Conservation (phyloP, 2,329 filamentous ascomycete genomes). For the Monosporascus cannonballus region DNA sequence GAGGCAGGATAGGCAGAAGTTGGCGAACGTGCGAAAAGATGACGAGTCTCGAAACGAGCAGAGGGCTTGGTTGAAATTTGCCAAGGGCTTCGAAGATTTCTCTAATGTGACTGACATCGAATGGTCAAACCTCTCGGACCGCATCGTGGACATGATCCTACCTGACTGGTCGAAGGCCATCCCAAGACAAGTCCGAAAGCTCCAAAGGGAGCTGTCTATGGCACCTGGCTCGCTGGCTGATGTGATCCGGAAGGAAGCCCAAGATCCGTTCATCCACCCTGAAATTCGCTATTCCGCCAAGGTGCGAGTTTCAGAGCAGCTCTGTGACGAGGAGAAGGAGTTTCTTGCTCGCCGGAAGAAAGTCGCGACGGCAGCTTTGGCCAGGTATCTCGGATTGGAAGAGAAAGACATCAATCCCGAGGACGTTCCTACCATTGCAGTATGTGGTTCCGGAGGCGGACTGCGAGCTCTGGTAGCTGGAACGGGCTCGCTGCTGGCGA, state of each 20-base stretch:
- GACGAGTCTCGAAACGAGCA: conserved; percentile 10
- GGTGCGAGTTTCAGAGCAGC: conserved; percentile 73
- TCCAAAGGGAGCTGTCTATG: conserved; percentile 84
- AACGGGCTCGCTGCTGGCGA: conserved; percentile 77
- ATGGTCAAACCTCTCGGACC: conserved; percentile 49
- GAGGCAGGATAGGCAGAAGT: conserved; percentile 8
- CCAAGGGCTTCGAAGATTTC: conserved; percentile 44
- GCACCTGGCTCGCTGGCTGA: conserved; percentile 81
- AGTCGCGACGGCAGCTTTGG: conserved; percentile 66
- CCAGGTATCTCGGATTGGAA: conserved; percentile 72
- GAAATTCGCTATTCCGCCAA: conserved; percentile 78
- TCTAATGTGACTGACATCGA: conserved; percentile 48
- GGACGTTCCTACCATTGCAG: conserved; percentile 86
- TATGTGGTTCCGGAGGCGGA: conserved; percentile 91
- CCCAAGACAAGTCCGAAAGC: conserved; percentile 71
- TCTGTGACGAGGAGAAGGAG: conserved; percentile 77
- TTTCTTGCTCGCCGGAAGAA: conserved; percentile 65
- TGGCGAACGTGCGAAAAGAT: conserved; percentile 7
- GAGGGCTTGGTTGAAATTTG: conserved; percentile 43
- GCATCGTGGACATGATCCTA: conserved; percentile 64
- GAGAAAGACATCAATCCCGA: conserved; percentile 83
- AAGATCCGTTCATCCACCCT: conserved; percentile 75
- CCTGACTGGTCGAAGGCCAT: conserved; percentile 77
- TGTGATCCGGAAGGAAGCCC: conserved; percentile 89
- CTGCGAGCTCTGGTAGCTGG: conserved; percentile 85